Base-by-base conservation (phyloP, 768 basidiomycete genomes). In the Suillus bovinus region DNA sequence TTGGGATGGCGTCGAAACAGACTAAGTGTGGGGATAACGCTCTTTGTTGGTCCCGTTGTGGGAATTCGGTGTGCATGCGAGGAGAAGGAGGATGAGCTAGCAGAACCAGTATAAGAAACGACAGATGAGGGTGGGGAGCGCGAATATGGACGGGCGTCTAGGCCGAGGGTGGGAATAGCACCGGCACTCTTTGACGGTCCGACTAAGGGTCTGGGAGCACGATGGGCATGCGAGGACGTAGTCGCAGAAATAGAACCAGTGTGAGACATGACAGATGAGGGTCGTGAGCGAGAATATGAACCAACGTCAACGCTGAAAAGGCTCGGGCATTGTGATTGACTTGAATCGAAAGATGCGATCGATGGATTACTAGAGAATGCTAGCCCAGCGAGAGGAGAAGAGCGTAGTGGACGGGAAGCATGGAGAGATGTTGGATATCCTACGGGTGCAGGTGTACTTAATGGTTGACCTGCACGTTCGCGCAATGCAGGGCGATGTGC, bases 331-430 rank as follows among this genome's bases (percentile, higher is more conserved):
- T 20, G 60, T 1, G 47, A 39, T n/a, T 13, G 71, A 72, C 34
- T 74, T 64, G 29, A 61, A 61, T 68, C 69, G n/a, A 13, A 7
- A 41, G 67, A 65, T 60, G 67, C 66, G 39, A 66, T 65, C 47
- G 72, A 68, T 0, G 73, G 69, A 8, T 69, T 62, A 0, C 64
- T 74, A 10, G 71, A 74, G 17, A 74, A 67, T 4, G 29, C 72
- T 36, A 66, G 67, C 1, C 72, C 57, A 0, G 73, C 67, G 44
- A 74, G 73, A 0, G 73, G 73, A 0, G 73, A 74, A 14, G 73
- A 74, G 16, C 73, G 73, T 62, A 70, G 61, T 4, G 73, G 73
- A 3, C 72, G 74, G 9, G 74, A 63, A 24, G 34, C 63, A 6
- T 67, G 61, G 29, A 60, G 52, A 13, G 52, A 27, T 22, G 62